A percentile compares a stretch with the other conserved stretches of the same genome.
Evolutionary conservation across 495 filamentous ascomycete species (phyloP).

Genomic region (Neurospora sp.): DNA sequence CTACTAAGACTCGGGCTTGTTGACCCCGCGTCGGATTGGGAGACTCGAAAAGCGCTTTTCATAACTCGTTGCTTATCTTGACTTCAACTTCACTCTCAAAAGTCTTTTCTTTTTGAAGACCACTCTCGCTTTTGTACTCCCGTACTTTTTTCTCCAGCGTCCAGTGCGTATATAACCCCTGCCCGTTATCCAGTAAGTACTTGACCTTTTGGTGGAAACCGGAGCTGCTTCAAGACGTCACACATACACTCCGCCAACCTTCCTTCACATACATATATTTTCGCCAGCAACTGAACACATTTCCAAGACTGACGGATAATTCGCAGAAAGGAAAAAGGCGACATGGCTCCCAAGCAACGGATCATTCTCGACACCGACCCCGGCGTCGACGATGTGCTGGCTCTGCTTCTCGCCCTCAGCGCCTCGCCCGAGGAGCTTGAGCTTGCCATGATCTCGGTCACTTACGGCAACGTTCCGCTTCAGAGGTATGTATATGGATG

Average conservation of each 20-base stretch:
- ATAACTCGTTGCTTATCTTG: background rate
- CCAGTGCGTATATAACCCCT: background rate
- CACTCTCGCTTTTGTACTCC: background rate
- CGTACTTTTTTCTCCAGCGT: background rate
- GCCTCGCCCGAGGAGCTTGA: constrained; percentile 79
- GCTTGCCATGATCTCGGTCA: constrained; percentile 78
- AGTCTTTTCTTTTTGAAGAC: background rate
- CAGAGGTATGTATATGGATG: constrained; percentile 39
- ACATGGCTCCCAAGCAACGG: constrained; percentile 52
- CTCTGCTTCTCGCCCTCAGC: constrained; percentile 70
- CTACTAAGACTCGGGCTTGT: background rate
- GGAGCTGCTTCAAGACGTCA: background rate
- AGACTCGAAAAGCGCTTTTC: background rate
- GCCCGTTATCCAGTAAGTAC: background rate
- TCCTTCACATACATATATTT: background rate
- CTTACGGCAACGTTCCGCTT: constrained; percentile 85
- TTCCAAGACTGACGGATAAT: background rate
- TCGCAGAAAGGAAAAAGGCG: background rate
- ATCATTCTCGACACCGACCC: constrained; percentile 96
- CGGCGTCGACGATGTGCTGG: constrained; percentile 87
- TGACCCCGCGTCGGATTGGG: background rate
- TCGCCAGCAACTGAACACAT: background rate
- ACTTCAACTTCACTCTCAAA: background rate
- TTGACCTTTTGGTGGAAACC: background rate
- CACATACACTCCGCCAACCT: background rate